Base-by-base conservation (phyloP, 208 protist genomes). In the Tritrichomonas musculus region DNA sequence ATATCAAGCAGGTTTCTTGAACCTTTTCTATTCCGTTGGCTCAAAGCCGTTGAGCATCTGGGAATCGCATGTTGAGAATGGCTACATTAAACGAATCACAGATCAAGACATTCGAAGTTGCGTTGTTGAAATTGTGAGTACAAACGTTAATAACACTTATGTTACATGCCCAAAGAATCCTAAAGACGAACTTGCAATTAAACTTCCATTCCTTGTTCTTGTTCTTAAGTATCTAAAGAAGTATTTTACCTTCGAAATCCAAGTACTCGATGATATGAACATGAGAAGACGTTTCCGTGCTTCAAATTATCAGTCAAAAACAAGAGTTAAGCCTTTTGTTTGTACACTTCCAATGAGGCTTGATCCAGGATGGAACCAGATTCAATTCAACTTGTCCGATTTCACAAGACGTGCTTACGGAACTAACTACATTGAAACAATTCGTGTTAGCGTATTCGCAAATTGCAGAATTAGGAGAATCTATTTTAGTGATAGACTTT, bases 231-330 rank as follows among this genome's bases (percentile, higher is more conserved):
- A 99, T 96, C 92, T 98, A 44, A 97, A 98, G 95, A 98, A 99
- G 95, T 99, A 99, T 96, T 99, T 99, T 96, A 98, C 98, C 41
- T 99, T 99, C 94, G 99, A 99, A 96, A 97, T 99, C 30, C 97
- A 98, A 73, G 98, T 99, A 47, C 95, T 99, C 30, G 99, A 99
- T 95, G 98, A 99, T 95, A 99, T 99, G 96, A 98, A 98, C 94
- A 97, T 99, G 69, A 96, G 97, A 25, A 96, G 98, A 44, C 96
- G 98, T 55, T 99, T 99, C 96, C 96, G 99, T 30, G 98, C 98
- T 49, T 98, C 97, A 72, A 99, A 99, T 96, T 99, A 99, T 94
- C 94, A 99, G 96, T 97, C 96, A 84, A 98, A 97, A 14, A 99
- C 98, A 33, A 96, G 98, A 75, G 98, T 99, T 44, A 99, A 99